A percentile compares a stretch with the other conserved stretches of the same genome.
phyloP scores from a whole-genome alignment of 352 stramenopile genomes.

The Phytophthora vignae region DNA sequence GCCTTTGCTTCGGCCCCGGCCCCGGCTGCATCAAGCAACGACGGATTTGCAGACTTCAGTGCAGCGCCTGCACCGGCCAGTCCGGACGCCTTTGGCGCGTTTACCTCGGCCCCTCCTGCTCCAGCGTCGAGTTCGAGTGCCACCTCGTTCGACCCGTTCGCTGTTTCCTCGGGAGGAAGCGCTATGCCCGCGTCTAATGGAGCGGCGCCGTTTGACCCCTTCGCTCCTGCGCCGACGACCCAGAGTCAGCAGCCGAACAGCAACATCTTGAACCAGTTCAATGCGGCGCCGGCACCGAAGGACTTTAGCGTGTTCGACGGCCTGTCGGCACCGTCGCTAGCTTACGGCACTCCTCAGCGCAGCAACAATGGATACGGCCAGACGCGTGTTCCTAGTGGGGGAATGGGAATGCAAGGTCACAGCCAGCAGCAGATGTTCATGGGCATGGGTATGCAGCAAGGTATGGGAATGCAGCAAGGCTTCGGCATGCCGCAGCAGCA shows the following conservation, averaged over 20 bases:
- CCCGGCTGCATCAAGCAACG: conserved; percentile 15
- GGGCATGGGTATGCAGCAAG: conserved; percentile 40
- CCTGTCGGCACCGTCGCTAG: conserved; percentile 43
- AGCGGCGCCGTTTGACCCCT: conserved; percentile 43
- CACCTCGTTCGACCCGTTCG: conserved; percentile 47
- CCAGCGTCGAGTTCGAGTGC: conserved; percentile 34
- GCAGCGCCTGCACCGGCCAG: conserved; percentile 30
- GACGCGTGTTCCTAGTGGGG: conserved; percentile 23
- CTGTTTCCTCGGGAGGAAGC: conserved; percentile 12
- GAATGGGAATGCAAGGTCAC: conserved; percentile 39
- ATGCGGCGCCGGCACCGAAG: conserved; percentile 32
- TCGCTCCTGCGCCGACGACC: conserved; percentile 23
- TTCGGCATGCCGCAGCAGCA: no score
- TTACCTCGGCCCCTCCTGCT: conserved; percentile 35
- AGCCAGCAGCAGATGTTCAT: conserved; percentile 33
- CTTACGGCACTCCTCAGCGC: conserved; percentile 28
- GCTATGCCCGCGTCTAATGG: conserved; percentile 17
- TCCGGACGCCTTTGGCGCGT: conserved; percentile 42
- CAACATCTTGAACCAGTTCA: conserved; percentile 38
- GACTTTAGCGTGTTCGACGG: conserved; percentile 78
- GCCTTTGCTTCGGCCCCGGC: conserved; percentile 43
- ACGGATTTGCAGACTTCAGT: conserved; percentile 56
- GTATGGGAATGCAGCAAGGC: conserved; percentile 40
- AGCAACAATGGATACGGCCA: conserved; percentile 44
- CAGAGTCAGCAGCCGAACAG: conserved; percentile 27